Conservation (phyloP, 306 rosid species). For the Acacia acuminata region DNA sequence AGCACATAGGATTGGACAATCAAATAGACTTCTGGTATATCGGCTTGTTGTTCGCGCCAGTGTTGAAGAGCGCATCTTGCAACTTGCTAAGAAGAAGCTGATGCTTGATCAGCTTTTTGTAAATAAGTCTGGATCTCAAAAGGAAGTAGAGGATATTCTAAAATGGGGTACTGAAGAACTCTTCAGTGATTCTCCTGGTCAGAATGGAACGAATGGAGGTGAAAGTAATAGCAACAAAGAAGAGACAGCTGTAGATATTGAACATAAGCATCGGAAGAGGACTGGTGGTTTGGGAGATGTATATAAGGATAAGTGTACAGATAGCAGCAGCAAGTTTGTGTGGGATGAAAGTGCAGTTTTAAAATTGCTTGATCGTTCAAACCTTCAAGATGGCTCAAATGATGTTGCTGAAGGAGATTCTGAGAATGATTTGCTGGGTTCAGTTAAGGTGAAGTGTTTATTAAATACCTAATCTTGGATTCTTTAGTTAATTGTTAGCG, state of each 20-base stretch:
- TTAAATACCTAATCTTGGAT: constrained; percentile 30
- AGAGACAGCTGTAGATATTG: constrained; percentile 67
- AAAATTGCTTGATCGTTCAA: constrained; percentile 92
- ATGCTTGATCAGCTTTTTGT: constrained; percentile 99
- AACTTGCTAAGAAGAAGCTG: constrained; percentile 98
- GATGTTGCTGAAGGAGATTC: constrained; percentile 89
- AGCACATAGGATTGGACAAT: constrained; percentile 99
- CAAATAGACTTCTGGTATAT: constrained; percentile 94
- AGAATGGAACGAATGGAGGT: constrained; percentile 59
- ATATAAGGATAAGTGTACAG: constrained; percentile 91
- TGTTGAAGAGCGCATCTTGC: constrained; percentile 99
- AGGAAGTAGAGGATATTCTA: constrained; percentile 95
- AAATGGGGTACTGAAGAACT: constrained; percentile 99
- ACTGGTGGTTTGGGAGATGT: constrained; percentile 95
- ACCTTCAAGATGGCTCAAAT: constrained; percentile 73
- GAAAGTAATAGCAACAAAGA: constrained; percentile 77
- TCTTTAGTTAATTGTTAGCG: constrained; percentile 1
- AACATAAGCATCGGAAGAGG: constrained; percentile 88
- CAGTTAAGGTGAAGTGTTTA: constrained; percentile 77
- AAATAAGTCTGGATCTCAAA: constrained; percentile 95
- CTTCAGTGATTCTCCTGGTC: constrained; percentile 66
- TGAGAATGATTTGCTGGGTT: constrained; percentile 94
- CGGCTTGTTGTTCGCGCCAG: constrained; percentile 99
- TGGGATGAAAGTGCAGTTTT: constrained; percentile 98
- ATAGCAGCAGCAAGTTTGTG: constrained; percentile 68